phyloP scores from a whole-genome alignment of 106 monocot genomes.

The Allium fistulosum region DNA sequence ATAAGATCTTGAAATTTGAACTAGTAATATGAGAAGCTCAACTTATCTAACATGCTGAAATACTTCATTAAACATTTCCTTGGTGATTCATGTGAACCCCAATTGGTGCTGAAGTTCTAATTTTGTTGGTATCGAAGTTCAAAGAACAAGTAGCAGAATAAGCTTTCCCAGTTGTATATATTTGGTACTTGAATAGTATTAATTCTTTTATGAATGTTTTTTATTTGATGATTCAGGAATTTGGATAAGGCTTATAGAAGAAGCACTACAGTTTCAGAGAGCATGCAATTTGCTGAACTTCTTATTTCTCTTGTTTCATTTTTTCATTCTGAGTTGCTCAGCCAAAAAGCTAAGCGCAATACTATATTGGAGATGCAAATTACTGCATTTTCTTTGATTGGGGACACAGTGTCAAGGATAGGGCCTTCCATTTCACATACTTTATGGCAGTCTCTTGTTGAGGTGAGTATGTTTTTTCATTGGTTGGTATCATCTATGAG shows the following conservation, averaged over 20 bases:
- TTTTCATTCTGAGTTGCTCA: constrained; percentile 45
- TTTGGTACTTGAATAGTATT: background rate
- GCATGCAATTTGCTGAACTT: constrained; percentile 22
- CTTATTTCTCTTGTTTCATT: constrained; percentile 54
- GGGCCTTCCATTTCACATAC: constrained; percentile 41
- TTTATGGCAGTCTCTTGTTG: constrained; percentile 56
- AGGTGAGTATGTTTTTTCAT: constrained; percentile 36
- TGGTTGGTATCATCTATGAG: too few relatives aligned
- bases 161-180: background rate
- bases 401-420: constrained; percentile 48
- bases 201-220: background rate
- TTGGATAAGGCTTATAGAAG: constrained; percentile 39
- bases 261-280: constrained; percentile 49
- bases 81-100: too few relatives aligned
- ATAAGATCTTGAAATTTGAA: too few relatives aligned
- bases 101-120: too few relatives aligned
- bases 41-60: too few relatives aligned
- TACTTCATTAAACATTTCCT: too few relatives aligned
- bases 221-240: constrained; percentile 28
- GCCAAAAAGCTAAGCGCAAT: constrained; percentile 13
- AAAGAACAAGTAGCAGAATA: too few relatives aligned
- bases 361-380: constrained; percentile 67
- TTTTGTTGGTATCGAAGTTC: too few relatives aligned
- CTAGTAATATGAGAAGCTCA: too few relatives aligned
- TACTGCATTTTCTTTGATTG: constrained; percentile 48